Conservation (phyloP, 2,329 filamentous ascomycete species). For the Fusarium secorum region DNA sequence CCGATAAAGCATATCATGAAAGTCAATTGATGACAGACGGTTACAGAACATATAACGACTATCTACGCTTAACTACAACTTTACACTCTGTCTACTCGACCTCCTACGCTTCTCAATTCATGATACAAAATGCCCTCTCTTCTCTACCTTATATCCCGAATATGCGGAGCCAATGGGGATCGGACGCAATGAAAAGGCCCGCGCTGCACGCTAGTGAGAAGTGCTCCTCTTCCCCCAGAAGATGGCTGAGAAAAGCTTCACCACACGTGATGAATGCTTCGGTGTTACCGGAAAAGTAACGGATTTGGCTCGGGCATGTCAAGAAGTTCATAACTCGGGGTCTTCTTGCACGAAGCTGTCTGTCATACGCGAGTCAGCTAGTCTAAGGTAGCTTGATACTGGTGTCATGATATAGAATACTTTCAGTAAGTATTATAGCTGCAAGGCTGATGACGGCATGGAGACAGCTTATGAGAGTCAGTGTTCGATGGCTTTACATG, state of each 20-base stretch:
- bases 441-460: slow-evolving; percentile 7
- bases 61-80: neutral
- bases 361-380: neutral
- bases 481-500: neutral
- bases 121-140: neutral
- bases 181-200: slow-evolving; percentile 22
- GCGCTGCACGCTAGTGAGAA: slow-evolving; percentile 13
- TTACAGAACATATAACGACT: neutral
- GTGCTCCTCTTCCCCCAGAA: slow-evolving; percentile 13
- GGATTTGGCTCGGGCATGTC: slow-evolving; percentile 14
- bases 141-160: neutral
- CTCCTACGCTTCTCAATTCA: neutral
- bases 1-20: neutral
- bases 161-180: slow-evolving; percentile 23
- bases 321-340: neutral
- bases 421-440: neutral
- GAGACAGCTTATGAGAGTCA: neutral
- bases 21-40: neutral
- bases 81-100: too few species aligned
- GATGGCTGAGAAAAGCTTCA: slow-evolving; percentile 24
- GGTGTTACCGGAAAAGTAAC: slow-evolving; percentile 15
- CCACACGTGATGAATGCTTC: slow-evolving; percentile 26
- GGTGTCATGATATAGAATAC: neutral
- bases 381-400: neutral
- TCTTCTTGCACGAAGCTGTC: neutral